phyloP scores from a whole-genome alignment of 257 asterid species.

The Ilex aquifolium region DNA sequence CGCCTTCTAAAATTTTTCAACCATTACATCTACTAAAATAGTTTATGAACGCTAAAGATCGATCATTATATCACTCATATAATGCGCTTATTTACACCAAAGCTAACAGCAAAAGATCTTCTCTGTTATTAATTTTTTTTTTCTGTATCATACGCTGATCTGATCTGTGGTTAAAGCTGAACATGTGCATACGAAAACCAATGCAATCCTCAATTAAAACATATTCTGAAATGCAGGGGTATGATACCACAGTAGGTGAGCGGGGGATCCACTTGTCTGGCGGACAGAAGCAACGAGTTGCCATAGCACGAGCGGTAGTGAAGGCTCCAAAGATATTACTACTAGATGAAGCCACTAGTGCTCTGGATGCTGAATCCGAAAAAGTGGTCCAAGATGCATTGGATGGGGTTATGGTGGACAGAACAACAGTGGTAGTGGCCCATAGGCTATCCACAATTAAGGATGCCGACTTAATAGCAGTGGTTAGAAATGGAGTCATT shows the following conservation, averaged over 20 bases:
- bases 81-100: too few species aligned
- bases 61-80: too few species aligned
- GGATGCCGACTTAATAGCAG: neutral
- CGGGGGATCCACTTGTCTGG: neutral
- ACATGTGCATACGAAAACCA: neutral
- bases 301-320: neutral
- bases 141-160: neutral
- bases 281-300: neutral
- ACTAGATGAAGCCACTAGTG: neutral
- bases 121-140: too few species aligned
- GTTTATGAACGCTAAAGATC: too few species aligned
- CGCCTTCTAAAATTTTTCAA: too few species aligned
- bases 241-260: neutral
- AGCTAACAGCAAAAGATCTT: too few species aligned
- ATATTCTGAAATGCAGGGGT: neutral
- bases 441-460: neutral
- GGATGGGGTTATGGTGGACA: neutral
- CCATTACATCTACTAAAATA: too few species aligned
- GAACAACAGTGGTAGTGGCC: neutral
- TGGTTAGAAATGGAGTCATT: neutral
- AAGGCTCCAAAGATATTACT: conserved; percentile 1
- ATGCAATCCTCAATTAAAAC: neutral
- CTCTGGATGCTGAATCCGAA: neutral
- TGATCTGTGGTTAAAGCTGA: neutral
- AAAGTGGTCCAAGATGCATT: neutral